A percentile compares a stretch with the other conserved stretches of the same genome.
These are phyloP conservation scores for Kluyveromyces aestuarii DNA, from an alignment of 805 yeast species.

Conservation along the genomic window DNA sequence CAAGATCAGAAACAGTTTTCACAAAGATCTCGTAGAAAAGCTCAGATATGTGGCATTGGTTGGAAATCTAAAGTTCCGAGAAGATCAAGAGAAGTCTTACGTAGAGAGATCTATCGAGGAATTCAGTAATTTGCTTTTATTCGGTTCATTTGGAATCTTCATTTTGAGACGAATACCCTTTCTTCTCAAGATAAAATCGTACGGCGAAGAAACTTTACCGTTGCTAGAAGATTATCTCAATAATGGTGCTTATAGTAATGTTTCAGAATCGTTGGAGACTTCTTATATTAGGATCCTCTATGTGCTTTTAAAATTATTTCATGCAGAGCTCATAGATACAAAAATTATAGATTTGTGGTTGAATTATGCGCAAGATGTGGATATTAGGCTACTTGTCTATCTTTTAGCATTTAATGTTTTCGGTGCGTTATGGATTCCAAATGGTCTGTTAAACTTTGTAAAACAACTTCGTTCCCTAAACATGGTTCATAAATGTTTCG, in stretches of 20 bases:
- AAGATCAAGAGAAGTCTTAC: conserved; percentile 18
- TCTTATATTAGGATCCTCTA: conserved; percentile 14
- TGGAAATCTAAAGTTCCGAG: conserved; percentile 12
- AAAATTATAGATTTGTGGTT: conserved; percentile 16
- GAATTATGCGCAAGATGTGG: conserved; percentile 9
- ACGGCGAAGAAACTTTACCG: conserved; percentile 14
- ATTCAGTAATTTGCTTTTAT: conserved; percentile 11
- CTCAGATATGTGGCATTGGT: conserved; percentile 16
- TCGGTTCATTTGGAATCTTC: conserved; percentile 13
- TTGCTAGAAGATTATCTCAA: conserved; percentile 8
- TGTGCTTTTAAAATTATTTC: conserved; percentile 18
- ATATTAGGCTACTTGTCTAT: conserved; percentile 21
- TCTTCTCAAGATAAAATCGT: conserved; percentile 16
- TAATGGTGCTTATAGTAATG: not conserved
- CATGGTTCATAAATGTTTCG: conserved; percentile 16
- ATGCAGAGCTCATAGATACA: conserved; percentile 15
- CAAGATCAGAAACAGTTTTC: not conserved
- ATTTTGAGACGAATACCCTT: conserved; percentile 11
- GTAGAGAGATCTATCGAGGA: conserved; percentile 13
- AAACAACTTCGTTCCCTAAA: conserved; percentile 18
- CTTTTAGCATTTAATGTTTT: conserved; percentile 16
- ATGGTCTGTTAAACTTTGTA: conserved; percentile 18
- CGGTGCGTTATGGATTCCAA: conserved; percentile 25
- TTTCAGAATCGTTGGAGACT: conserved; percentile 12
- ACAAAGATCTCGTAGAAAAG: conserved; percentile 14